Conservation (phyloP, 305 asterid species). For the Monarda citriodora region DNA sequence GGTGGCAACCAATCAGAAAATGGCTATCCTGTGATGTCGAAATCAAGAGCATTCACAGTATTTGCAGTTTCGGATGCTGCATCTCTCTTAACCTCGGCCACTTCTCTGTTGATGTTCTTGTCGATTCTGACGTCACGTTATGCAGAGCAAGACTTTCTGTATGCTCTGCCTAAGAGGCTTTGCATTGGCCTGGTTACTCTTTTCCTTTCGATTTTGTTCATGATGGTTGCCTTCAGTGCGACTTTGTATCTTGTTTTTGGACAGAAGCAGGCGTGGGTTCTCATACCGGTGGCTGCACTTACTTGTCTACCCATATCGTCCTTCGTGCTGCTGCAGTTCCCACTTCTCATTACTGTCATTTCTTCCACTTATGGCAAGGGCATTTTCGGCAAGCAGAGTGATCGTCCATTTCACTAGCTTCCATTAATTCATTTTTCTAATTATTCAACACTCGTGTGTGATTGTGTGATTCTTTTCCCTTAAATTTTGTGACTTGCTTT, state of each 20-base stretch:
- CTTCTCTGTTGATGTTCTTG: slow-evolving; percentile 22
- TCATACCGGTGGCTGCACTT: neutral
- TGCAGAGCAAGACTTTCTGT: slow-evolving; percentile 23
- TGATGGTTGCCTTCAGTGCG: neutral
- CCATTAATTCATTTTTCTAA: too few relatives aligned
- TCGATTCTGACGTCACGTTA: slow-evolving; percentile 17
- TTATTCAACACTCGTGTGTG: too few relatives aligned
- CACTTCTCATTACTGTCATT: neutral
- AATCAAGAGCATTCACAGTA: neutral
- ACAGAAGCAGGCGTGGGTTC: neutral
- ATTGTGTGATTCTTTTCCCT: too few relatives aligned
- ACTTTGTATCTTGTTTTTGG: neutral
- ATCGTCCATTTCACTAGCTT: slow-evolving; percentile 36
- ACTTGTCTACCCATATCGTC: neutral
- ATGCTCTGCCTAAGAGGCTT: slow-evolving; percentile 12
- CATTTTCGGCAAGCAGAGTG: slow-evolving; percentile 12
- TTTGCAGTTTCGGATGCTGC: slow-evolving; percentile 23
- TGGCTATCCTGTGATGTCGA: neutral
- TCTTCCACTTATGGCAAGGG: neutral
- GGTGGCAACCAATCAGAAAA: neutral
- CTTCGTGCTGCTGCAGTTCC: neutral
- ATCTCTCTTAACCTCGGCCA: slow-evolving; percentile 14
- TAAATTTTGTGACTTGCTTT: too few relatives aligned
- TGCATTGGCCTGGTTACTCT: neutral
- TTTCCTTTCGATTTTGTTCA: neutral